Evolutionary conservation across 805 yeast genomes (phyloP).

Genomic region (Kregervanrija fluxuum): DNA sequence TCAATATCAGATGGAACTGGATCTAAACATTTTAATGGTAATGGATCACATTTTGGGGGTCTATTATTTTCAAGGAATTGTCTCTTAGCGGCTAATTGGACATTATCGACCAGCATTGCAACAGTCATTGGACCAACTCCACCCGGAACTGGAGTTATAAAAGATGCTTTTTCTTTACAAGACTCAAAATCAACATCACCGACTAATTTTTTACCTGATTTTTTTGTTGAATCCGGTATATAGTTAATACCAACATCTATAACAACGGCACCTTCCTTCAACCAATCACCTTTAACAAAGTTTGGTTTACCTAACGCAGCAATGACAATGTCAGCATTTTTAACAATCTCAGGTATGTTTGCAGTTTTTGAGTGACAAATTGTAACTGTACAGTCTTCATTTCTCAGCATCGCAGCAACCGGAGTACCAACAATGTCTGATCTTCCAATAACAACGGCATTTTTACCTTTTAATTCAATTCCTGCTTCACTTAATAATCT

Average conservation of each 20-base stretch:
- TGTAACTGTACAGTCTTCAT: constrained; percentile 71
- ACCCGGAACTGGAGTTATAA: constrained; percentile 85
- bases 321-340: constrained; percentile 67
- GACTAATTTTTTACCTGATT: constrained; percentile 63
- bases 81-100: constrained; percentile 58
- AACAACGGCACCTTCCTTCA: constrained; percentile 58
- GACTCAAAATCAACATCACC: constrained; percentile 70
- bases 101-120: constrained; percentile 72
- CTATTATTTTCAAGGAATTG: constrained; percentile 17
- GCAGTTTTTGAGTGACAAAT: constrained; percentile 62
- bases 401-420: constrained; percentile 60
- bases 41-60: constrained; percentile 42
- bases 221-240: constrained; percentile 55
- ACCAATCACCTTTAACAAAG: constrained; percentile 70
- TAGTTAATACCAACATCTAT: constrained; percentile 83
- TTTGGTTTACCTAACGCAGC: constrained; percentile 71
- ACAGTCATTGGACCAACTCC: constrained; percentile 94
- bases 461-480: constrained; percentile 51
- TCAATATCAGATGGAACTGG: constrained; percentile 82
- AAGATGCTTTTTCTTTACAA: constrained; percentile 47
- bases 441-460: constrained; percentile 81
- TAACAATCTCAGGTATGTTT: constrained; percentile 39
- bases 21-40: constrained; percentile 44
- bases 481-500: constrained; percentile 52
- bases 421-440: constrained; percentile 85